Base-by-base conservation (phyloP, 371 early-diverging fungal genomes). In the Mortierella sp. region DNA sequence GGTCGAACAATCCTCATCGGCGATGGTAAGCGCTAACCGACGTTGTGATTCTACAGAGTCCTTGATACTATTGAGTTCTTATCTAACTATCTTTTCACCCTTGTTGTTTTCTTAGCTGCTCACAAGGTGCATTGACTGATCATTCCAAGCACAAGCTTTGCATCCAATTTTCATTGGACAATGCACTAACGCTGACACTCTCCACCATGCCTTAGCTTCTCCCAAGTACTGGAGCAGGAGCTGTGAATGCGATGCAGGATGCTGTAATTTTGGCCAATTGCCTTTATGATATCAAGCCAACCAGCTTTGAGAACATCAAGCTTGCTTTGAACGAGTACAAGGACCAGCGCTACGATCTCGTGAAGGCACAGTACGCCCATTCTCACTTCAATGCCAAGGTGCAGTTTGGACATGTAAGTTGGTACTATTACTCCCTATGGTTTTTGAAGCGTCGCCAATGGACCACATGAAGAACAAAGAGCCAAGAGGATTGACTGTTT, bases 201-300 rank as follows among this genome's bases (percentile, higher is more conserved):
- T n/a, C 14, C n/a, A 4, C 7, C 9, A 31, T 48, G 22, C n/a
- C 22, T n/a, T n/a, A 29, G 29, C 53, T 29, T 29, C 55, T 79
- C 24, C 75, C 72, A 29, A 75, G 76, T 61, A 73, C 69, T 2
- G 76, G 80, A 14, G 73, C 75, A 63, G 80, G 80, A 11, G 80
- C 80, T 0, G 66, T 80, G 24, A 80, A 67, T 40, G 76, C 80
- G 2, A 72, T 80, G 80, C 80, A 80, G 44, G 76, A 76, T 31
- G 76, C 80, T 5, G 65, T 65, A 0, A 52, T 80, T 6, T 48
- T 80, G 2, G 73, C 76, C 50, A 80, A 80, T 64, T 75, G 70
- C n/a, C 67, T 76, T 31, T 69, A 80, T 24, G 76, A 72, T 24
- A 67, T 76, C 22, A 40, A 64, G 2, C 41, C 44, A 0, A 7